Base-by-base conservation (phyloP, 306 rosid species). In the Ochetophila trinervis region DNA sequence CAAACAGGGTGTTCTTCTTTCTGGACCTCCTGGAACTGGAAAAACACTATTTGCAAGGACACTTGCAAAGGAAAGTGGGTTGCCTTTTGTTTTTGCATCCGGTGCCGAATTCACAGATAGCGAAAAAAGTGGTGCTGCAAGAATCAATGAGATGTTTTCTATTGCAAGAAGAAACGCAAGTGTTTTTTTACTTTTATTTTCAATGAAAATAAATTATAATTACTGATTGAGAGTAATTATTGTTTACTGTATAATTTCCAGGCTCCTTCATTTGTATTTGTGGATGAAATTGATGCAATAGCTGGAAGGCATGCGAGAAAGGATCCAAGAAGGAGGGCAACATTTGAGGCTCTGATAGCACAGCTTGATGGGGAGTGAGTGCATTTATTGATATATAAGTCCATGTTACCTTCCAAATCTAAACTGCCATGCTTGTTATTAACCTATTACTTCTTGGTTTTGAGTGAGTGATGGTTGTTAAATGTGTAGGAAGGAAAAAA, bases 1-100 rank as follows among this genome's bases (percentile, higher is more conserved):
- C 53, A 67, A 74, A 74, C 84, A 93, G 99, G 97, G 99, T 63
- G 97, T 93, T 79, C 96, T 93, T 70, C 96, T 90, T 66, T 93
- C 97, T 78, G 97, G 99, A 69, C 99, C 99, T 73, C 97, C 96
- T 70, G 97, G 99, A 79, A 93, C 99, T 30, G 99, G 99, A 51
- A 93, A 93, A 79, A 93, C 99, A 50, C 94, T 93, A 60, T 93
- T 93, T 80, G 99, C 99, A 23, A 86, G 97, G 84, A 88, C 96
- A 34, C 90, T 93, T 55, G 76, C 99, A 68, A 93, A 90, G 73
- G 83, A 86, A 84, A 86, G 97, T 68, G 97, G 99, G 49, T 52
- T 93, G 80, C 97, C 99, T 7, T 93, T 93, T 69, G 99, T 93
- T 74, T 93, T 87, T 75, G 97, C 99, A 74, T 87, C 99, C 0